Evolutionary conservation across 2,329 filamentous ascomycete genomes (phyloP), one percentile per base, ranked within the genome.

Genomic region (Penicillium sumatraense): DNA sequence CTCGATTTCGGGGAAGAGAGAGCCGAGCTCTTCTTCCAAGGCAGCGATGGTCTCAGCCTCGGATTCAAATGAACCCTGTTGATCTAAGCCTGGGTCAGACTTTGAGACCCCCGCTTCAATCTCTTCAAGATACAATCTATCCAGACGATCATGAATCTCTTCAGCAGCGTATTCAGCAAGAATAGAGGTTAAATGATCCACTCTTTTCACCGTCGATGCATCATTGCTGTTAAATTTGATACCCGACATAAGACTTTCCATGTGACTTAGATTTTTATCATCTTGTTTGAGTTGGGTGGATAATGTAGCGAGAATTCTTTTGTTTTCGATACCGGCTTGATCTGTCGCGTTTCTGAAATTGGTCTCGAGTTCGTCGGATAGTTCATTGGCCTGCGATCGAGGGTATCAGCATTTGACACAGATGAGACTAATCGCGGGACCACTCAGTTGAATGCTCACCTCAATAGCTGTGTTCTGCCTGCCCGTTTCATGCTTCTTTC

Each of bases 1-100:
- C 21, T 69, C 71, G 40, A 77, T 75, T 46, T 77, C 74, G 0
- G 72, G 66, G 46, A 76, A 75, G 1, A 77, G 57, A 16, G 74
- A 73, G 27, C 70, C 72, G 11, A 77, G 59, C 52, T 77, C 75
- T 48, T 70, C 67, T 51, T 73, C 62, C 24, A 77, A 48, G 1
- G 63, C 66, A 27, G 57, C 36, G n/a, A 69, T 44, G 4, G 59
- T 52, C 20, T 67, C 65, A 4, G 59, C 51, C 20, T 67, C 65
- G 6, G 50, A 38, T 9, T 64, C 59, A 11, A 42, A 18, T 20
- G 53, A 35, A 35, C 41, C 14, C 35, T 29, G 14, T n/a, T n/a
- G n/a, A 42, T 20, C 16, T 51, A 36, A 35, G 44, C 14, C 36
- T 31, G n/a, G 5, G 54, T 27, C 16, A 20, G 20, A 11, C 41